These are phyloP conservation scores for Pseudocercospora pini-densiflorae DNA, from an alignment of 2,329 filamentous ascomycete species.

Conservation along the genomic window DNA sequence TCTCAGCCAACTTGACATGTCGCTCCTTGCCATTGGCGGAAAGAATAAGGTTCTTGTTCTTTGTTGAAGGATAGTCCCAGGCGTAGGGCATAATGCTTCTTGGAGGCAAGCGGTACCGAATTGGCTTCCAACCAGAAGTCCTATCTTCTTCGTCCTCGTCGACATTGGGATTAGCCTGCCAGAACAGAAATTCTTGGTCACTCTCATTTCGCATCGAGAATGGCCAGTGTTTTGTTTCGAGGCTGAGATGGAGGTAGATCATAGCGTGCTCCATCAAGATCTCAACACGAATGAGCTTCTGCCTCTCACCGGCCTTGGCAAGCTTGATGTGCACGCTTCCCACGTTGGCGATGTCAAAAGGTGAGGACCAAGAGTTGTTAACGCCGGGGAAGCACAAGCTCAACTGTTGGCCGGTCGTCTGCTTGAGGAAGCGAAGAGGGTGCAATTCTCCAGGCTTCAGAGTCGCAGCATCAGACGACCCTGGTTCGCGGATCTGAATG, in stretches of 20 bases:
- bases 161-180: slow-evolving; percentile 88
- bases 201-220: slow-evolving; percentile 99
- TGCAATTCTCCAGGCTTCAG: slow-evolving; percentile 78
- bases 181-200: slow-evolving; percentile 95
- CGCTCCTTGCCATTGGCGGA: slow-evolving; percentile 78
- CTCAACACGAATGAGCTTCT: slow-evolving; percentile 85
- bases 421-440: slow-evolving; percentile 87
- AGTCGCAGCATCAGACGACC: slow-evolving; percentile 82
- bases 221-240: slow-evolving; percentile 95
- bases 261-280: slow-evolving; percentile 91
- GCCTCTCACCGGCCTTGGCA: slow-evolving; percentile 85
- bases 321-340: slow-evolving; percentile 94
- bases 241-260: slow-evolving; percentile 86
- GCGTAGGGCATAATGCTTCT: slow-evolving; percentile 99
- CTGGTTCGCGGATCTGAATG: slow-evolving; percentile 87
- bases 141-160: slow-evolving; percentile 87
- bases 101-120: slow-evolving; percentile 88
- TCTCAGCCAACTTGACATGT: slow-evolving; percentile 93
- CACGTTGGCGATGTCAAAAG: slow-evolving; percentile 95
- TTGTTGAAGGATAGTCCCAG: slow-evolving; percentile 99
- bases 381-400: slow-evolving; percentile 92
- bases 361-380: slow-evolving; percentile 96
- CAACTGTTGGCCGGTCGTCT: slow-evolving; percentile 81
- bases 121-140: slow-evolving; percentile 85
- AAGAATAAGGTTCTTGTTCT: slow-evolving; percentile 90